A percentile compares a stretch with the other conserved stretches of the same genome.
These are phyloP conservation scores for Oxyria digyna DNA, from an alignment of 148 eudicot genomes.

Conservation along the genomic window DNA sequence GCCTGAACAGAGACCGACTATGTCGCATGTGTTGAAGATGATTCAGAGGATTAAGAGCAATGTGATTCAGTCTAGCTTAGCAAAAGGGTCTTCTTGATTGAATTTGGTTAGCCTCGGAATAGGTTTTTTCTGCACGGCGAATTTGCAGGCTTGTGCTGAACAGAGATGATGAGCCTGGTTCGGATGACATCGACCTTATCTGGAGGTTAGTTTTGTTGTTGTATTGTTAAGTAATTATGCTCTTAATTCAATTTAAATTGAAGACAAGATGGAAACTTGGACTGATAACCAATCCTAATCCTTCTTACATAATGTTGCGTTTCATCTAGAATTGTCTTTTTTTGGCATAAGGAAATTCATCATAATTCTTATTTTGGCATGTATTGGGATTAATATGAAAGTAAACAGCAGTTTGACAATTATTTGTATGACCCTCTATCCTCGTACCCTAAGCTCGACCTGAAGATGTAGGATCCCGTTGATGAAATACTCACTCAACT, in stretches of 20 bases:
- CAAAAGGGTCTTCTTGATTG: conserved; percentile 12
- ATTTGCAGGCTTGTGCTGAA: not conserved
- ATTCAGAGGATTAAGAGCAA: conserved; percentile 62
- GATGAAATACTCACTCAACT: conserved; percentile 68
- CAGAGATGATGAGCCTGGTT: not conserved
- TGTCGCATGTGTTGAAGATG: conserved; percentile 80
- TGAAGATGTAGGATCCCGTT: conserved; percentile 59
- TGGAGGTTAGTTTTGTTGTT: not conserved
- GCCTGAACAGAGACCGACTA: conserved; percentile 77
- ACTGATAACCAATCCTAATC: not conserved
- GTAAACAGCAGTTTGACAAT: no score
- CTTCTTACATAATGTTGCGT: not conserved
- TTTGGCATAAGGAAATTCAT: no score
- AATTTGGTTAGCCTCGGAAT: no score
- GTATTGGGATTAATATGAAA: no score
- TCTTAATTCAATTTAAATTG: not conserved
- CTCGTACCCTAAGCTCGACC: conserved; percentile 53
- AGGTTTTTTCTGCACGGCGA: no score
- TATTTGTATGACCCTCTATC: no score
- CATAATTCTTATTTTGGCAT: no score
- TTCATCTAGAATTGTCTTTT: not conserved
- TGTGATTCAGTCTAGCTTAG: conserved; percentile 18
- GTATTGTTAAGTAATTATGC: not conserved
- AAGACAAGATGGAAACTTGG: not conserved
- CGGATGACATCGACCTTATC: not conserved